Percentiles rank a stretch among this genome's conserved stretches.
These are phyloP conservation scores for Caryopteris hybrid DNA, from an alignment of 305 asterid genomes.

Conservation along the genomic window DNA sequence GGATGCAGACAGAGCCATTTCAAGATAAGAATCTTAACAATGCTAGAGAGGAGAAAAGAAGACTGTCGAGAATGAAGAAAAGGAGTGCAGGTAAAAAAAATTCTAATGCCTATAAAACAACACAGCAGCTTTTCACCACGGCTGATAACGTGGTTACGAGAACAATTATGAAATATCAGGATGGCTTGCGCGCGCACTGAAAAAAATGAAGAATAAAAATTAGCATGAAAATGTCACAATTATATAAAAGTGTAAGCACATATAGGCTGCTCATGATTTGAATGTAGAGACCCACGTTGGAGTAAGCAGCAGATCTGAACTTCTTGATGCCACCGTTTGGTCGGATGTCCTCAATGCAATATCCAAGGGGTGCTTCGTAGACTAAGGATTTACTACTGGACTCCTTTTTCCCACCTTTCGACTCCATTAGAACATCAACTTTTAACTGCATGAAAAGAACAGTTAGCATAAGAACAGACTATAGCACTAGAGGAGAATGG, in stretches of 20 bases:
- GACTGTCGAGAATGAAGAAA: constrained; percentile 41
- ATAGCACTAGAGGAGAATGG: background rate
- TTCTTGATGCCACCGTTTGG: constrained; percentile 97
- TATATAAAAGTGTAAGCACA: background rate
- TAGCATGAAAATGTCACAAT: background rate
- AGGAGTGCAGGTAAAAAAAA: constrained; percentile 38
- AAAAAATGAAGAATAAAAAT: constrained; percentile 1
- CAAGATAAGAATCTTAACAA: background rate
- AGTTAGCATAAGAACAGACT: background rate
- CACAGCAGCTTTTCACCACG: constrained; percentile 28
- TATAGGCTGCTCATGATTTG: background rate
- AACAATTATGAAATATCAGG: constrained; percentile 54
- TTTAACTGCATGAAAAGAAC: constrained; percentile 35
- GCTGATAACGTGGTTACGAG: constrained; percentile 38
- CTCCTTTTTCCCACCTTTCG: constrained; percentile 87
- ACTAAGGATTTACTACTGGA: constrained; percentile 63
- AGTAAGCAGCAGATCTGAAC: constrained; percentile 98
- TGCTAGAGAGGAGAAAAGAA: constrained; percentile 16
- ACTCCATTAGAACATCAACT: constrained; percentile 86
- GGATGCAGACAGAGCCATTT: constrained; percentile 64
- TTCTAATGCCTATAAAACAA: constrained; percentile 18
- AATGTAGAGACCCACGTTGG: constrained; percentile 54
- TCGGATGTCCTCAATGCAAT: constrained; percentile 90
- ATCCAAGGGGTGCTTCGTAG: constrained; percentile 86
- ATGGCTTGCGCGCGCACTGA: constrained; percentile 99